Evolutionary conservation across 768 basidiomycete genomes (phyloP), one percentile per base, ranked within the genome.

Genomic region (Artomyces pyxidatus): DNA sequence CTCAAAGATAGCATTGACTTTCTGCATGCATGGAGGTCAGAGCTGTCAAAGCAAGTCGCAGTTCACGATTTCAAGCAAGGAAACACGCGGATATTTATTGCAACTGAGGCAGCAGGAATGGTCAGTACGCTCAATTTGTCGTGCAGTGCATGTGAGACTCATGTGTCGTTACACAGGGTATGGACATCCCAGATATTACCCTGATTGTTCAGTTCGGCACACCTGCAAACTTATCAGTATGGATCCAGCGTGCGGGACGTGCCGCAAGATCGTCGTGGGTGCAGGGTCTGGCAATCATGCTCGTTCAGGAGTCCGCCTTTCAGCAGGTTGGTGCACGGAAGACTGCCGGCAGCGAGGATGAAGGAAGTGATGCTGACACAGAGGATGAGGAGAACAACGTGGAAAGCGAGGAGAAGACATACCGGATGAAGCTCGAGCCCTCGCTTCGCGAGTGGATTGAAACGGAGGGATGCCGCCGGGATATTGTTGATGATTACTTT

Each of bases 161-260:
- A 8, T 17, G 17, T 17, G 39, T 17, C 9, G 11, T 17, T 41
- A 3, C 65, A 69, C n/a, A 35, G 32, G 32, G 32, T 2, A 35
- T 35, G 32, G 32, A 35, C 41, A 69, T 71, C 21, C 62, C 65
- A 0, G 64, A 72, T 49, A 62, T 72, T 25, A 61, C 62, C 12
- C 60, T 63, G 12, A 60, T 66, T 1, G 55, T 67, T 16, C 70
- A 71, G 43, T 68, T 70, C 35, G 60, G 63, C 10, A 56, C 66
- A 1, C 65, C 69, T 0, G 17, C 48, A 1, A 66, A 66, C 0
- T 58, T 71, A 0, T 53, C 63, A 0, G 54, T 67, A 2, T 69
- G 64, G 64, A 59, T 58, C 1, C 69, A 72, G 48, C 55, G 64
- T 0, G 28, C 38, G 0, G 57, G 55, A 4, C 45, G 55, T 7